Percentiles rank a stretch among this genome's conserved stretches.
Conservation (phyloP, 371 early-diverging fungal species). For the Saksenaea vasiformis region DNA sequence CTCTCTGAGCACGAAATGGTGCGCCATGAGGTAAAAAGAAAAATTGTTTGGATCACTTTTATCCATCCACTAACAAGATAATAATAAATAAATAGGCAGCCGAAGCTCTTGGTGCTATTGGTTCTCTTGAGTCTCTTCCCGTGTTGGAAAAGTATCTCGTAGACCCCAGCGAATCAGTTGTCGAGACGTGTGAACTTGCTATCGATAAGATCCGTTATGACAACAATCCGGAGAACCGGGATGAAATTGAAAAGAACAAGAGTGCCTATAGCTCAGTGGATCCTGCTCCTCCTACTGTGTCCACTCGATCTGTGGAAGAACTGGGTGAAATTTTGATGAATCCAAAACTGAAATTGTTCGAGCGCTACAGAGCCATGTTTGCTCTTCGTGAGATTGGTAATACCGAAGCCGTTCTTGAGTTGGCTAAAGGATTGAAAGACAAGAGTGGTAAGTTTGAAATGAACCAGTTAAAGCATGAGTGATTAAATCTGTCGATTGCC, state of each 20-base stretch:
- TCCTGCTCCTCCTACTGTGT: slow-evolving; percentile 85
- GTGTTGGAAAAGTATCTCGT: slow-evolving; percentile 75
- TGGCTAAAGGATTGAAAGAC: slow-evolving; percentile 88
- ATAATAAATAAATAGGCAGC: slow-evolving; percentile 68
- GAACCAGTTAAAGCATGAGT: not conserved
- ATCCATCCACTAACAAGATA: not conserved
- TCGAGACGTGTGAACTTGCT: slow-evolving; percentile 97
- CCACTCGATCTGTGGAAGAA: slow-evolving; percentile 62
- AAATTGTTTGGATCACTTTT: not conserved
- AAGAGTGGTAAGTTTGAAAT: slow-evolving; percentile 48
- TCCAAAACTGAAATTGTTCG: slow-evolving; percentile 76
- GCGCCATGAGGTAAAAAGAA: slow-evolving; percentile 97
- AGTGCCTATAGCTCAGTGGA: slow-evolving; percentile 84
- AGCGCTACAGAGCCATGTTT: slow-evolving; percentile 99
- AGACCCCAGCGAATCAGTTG: slow-evolving; percentile 69
- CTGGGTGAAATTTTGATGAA: slow-evolving; percentile 74
- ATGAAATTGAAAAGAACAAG: slow-evolving; percentile 38
- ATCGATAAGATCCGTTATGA: slow-evolving; percentile 85
- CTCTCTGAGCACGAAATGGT: slow-evolving; percentile 93
- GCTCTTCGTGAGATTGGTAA: slow-evolving; percentile 91
- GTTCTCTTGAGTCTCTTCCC: slow-evolving; percentile 63
- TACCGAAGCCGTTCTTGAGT: slow-evolving; percentile 83
- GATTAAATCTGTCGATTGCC: not conserved
- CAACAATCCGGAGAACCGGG: slow-evolving; percentile 50
- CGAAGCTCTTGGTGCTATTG: slow-evolving; percentile 97